Base-by-base conservation (phyloP, 352 stramenopile species). In the Phytophthora crassamura region DNA sequence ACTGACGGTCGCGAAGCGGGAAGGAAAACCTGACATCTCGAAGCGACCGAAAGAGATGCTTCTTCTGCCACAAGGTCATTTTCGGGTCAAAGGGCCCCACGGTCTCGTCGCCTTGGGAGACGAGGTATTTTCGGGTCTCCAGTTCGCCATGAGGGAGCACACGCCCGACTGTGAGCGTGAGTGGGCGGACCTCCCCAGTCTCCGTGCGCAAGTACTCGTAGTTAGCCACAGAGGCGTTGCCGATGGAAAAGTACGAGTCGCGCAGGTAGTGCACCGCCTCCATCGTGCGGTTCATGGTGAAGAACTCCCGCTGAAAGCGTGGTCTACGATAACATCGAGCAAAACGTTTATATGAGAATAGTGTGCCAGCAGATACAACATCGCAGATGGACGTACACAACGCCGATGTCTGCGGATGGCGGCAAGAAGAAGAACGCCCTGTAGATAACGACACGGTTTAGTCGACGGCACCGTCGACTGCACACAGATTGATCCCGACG, bases 371-470 rank as follows among this genome's bases (percentile, higher is more conserved):
- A 50, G 16, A 41, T 11, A 22, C 20, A 8, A 59, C 25, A 48
- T 3, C 8, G 12, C 25, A 12, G n/a, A 5, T n/a, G 8, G 14
- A 70, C 78, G 42, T 55, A 88, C 69, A 85, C 71, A 47, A 84
- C 60, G 22, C 83, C 81, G n/a, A 86, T 78, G 53, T 87, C 72
- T 16, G 62, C 54, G 20, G 74, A 51, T 22, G 82, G 74, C 16
- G 85, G 88, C 10, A 95, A 70, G 53, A 95, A 95, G 68, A 94
- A 94, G 43, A 88, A 92, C 10, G 84, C 86, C 84, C 84, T 92
- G 50, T 7, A 12, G 15, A 8, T 15, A 66, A 22, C 25, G 61
- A 32, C 20, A 25, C 15, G 15, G 54, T 41, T 43, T 25, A 59
- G n/a, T 22, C 11, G n/a, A 3, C 3, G 16, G n/a, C 39, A 30